Conservation (phyloP, 2,329 filamentous ascomycete genomes). For the Aspergillus quadricinctus region DNA sequence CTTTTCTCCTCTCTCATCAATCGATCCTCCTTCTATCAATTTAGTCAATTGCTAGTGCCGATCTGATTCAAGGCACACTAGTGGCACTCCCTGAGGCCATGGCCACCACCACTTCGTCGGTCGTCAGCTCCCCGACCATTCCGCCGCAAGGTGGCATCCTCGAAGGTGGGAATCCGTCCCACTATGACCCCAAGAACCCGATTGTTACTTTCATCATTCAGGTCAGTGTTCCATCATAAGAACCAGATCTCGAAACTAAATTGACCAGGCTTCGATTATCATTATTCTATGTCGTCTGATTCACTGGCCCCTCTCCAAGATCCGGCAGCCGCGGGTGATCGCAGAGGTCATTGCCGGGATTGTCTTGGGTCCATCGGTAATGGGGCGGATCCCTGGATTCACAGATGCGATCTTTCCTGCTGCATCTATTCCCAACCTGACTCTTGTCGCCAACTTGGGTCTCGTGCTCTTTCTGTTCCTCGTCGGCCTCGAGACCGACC, state of each 20-base stretch:
- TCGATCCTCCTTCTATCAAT: background rate
- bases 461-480: slow-evolving; percentile 82
- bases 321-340: slow-evolving; percentile 77
- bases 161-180: slow-evolving; percentile 64
- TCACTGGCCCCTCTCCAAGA: slow-evolving; percentile 70
- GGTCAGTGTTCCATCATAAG: slow-evolving; percentile 37
- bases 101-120: background rate
- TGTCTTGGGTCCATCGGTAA: slow-evolving; percentile 78
- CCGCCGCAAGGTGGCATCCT: slow-evolving; percentile 64
- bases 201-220: slow-evolving; percentile 74
- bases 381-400: slow-evolving; percentile 82
- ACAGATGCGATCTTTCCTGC: slow-evolving; percentile 69
- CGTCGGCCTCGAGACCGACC: slow-evolving; percentile 80
- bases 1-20: too few relatives aligned
- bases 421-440: slow-evolving; percentile 69
- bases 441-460: slow-evolving; percentile 75
- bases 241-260: background rate
- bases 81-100: background rate
- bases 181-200: slow-evolving; percentile 66
- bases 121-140: slow-evolving; percentile 25
- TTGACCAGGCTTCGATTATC: slow-evolving; percentile 61
- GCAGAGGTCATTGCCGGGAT: slow-evolving; percentile 83
- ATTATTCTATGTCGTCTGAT: slow-evolving; percentile 70
- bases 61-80: background rate
- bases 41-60: too few relatives aligned